Evolutionary conservation across 495 filamentous ascomycete species (phyloP), one percentile per base, ranked within the genome.

Genomic region (Penicillium herquei): DNA sequence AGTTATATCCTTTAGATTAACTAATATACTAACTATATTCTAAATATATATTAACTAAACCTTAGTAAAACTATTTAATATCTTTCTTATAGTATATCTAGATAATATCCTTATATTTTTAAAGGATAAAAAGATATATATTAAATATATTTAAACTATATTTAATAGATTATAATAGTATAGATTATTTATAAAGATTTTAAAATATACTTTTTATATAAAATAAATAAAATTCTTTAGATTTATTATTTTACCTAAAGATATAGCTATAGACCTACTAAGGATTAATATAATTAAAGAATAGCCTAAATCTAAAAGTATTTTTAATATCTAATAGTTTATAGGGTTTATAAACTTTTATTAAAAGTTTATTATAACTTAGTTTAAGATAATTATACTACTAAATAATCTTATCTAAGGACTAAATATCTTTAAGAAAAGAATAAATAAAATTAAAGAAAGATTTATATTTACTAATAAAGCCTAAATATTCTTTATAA

Each of bases 271-370:
- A 39, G 9, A 51, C 30, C 34, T 18, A 11, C 21, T 40, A 30
- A 37, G 41, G 14, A 12, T 31, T 41, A 30, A 40, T 12, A 40
- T 39, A 51, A 21, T 51, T 40, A 37, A 40, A 26, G 1, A 37
- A 21, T 7, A 35, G 7, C n/a, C n/a, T 5, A 37, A n/a, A 49
- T 39, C 32, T 39, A 26, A 47, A 31, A 6, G 6, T 47, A 47
- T 47, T 32, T 47, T 14, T 47, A 47, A 31, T 47, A 47, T 47
- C 8, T 49, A 46, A 17, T 7, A 12, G 5, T 41, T 51, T 51
- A 40, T 49, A 35, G 37, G 11, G 3, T 35, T 49, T 49, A 34
- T 13, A 32, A 49, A 49, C 31, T 49, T 35, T 17, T 43, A 43
- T 43, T 17, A 43, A 6, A 17, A 43, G 12, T 43, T 43, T 43